Evolutionary conservation across 768 basidiomycete genomes (phyloP), one percentile per base, ranked within the genome.

Genomic region (Xanthoconium purpureum): DNA sequence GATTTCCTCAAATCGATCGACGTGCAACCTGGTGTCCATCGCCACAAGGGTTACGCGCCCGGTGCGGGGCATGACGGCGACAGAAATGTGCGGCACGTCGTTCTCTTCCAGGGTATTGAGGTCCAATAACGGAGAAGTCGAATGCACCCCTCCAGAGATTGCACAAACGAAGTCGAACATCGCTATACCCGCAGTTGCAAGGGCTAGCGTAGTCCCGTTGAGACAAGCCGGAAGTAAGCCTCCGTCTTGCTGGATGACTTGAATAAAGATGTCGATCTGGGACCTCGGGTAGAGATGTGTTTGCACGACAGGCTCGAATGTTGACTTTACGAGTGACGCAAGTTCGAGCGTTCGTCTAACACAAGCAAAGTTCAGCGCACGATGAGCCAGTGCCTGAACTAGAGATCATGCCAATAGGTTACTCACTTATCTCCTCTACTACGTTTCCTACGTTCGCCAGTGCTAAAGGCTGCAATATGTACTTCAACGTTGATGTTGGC

Each of bases 231-330:
- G 89, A 24, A 98, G 80, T 40, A 98, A 77, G 0, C 91, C 91
- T 39, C 97, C 97, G 65, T 99, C 97, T 68, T 94, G 90, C 63
- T 97, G 91, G 38, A 97, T 75, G 30, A 99, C 87, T 71, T 96
- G 94, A 8, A 99, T 80, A 71, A 87, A 91, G 57, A 99, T 87
- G 73, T 96, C 92, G 70, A 99, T 97, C 70, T 94, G 87, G 35
- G 91, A 91, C 47, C 97, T 87, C 20, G 96, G 96, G 74, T 97
- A 98, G 46, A 99, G 81, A 57, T 80, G 81, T 8, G 90, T 89
- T 69, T 94, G 90, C 24, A 99, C 83, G 53, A 96, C 93, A 40
- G 95, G 94, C 68, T 98, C 96, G 68, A 99, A 98, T 0, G 97
- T 98, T 32, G 91, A 87, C 74, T 92, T 91, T 59, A 98, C 86